Evolutionary conservation across 257 asterid species (phyloP).

Genomic region (Forsythia viridissima): DNA sequence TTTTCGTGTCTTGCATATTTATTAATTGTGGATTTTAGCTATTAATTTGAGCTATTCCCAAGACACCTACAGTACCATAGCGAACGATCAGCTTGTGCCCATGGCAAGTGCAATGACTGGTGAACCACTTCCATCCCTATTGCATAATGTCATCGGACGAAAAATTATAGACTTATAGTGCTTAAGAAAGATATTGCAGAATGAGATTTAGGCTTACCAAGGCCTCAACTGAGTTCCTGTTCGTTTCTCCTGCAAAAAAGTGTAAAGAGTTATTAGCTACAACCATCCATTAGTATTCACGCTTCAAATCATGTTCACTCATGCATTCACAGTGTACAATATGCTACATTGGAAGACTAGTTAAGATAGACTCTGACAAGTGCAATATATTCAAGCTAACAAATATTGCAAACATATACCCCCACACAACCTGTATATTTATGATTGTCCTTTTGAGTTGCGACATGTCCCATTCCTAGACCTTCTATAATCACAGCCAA

Average conservation of each 20-base stretch:
- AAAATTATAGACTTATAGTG: not conserved
- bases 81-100: not conserved
- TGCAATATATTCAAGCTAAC: too few species aligned
- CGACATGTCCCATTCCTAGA: too few species aligned
- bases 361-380: too few species aligned
- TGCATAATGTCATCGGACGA: not conserved
- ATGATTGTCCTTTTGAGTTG: too few species aligned
- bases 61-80: not conserved
- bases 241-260: conserved; percentile 52
- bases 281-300: not conserved
- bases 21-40: not conserved
- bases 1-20: not conserved
- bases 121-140: not conserved
- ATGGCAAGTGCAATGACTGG: not conserved
- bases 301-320: not conserved
- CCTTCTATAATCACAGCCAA: too few species aligned
- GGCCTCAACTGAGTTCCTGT: conserved; percentile 67
- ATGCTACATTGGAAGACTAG: too few species aligned
- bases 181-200: not conserved
- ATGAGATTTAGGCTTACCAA: conserved; percentile 42
- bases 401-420: too few species aligned
- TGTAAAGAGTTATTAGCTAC: conserved; percentile 3
- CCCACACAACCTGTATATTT: too few species aligned
- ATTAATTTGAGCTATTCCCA: not conserved
- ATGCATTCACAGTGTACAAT: not conserved